Conservation (phyloP, 805 yeast genomes). For the Saitoella complicata region DNA sequence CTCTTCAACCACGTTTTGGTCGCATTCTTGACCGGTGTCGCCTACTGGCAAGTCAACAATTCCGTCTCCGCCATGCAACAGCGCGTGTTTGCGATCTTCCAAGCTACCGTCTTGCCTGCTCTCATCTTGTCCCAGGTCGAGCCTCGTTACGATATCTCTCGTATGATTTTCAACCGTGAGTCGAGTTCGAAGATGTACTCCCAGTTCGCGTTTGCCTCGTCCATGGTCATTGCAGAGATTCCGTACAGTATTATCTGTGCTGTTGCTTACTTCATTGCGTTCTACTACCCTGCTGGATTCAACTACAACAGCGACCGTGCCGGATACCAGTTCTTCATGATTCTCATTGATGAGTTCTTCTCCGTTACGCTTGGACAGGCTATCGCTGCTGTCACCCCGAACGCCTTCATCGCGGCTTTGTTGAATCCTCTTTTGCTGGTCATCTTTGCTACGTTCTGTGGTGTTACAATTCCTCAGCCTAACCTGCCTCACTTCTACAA, state of each 20-base stretch:
- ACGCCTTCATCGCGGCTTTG: conserved; percentile 34
- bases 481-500: conserved; percentile 56
- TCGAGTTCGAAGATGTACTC: conserved; percentile 55
- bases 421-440: conserved; percentile 41
- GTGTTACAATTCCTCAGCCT: conserved; percentile 46
- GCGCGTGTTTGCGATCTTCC: conserved; percentile 44
- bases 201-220: conserved; percentile 46
- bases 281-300: conserved; percentile 60
- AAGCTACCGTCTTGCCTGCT: conserved; percentile 35
- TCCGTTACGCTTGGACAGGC: conserved; percentile 30
- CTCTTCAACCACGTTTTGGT: conserved; percentile 36
- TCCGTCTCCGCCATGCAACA: conserved; percentile 44
- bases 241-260: conserved; percentile 51
- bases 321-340: conserved; percentile 27
- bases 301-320: conserved; percentile 34
- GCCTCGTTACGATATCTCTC: conserved; percentile 36
- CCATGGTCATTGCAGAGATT: conserved; percentile 49
- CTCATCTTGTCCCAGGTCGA: no score
- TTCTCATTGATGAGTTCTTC: conserved; percentile 16
- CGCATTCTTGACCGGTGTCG: conserved; percentile 38
- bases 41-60: conserved; percentile 54
- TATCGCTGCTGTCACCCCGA: conserved; percentile 22
- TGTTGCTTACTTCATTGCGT: conserved; percentile 41
- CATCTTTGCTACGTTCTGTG: conserved; percentile 55
- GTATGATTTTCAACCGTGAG: conserved; percentile 48